A percentile compares a stretch with the other conserved stretches of the same genome.
These are phyloP conservation scores for Albatrellus sp. DNA, from an alignment of 1,284 basidiomycete genomes.

Conservation along the genomic window DNA sequence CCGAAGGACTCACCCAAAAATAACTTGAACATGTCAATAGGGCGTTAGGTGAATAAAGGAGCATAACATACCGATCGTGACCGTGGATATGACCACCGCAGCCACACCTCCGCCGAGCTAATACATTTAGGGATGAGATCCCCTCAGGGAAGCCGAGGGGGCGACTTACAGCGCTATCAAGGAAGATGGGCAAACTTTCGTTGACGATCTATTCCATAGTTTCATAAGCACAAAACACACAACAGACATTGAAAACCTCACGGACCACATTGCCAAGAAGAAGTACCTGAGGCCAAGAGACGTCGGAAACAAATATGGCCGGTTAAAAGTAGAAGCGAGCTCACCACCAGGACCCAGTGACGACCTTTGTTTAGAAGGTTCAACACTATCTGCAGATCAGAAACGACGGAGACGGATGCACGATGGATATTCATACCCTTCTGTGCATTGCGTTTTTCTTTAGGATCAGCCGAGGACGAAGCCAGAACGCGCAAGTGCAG, in stretches of 20 bases:
- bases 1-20: slow-evolving; percentile 58
- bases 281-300: slow-evolving; percentile 41
- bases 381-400: slow-evolving; percentile 44
- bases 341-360: slow-evolving; percentile 90
- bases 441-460: slow-evolving; percentile 57
- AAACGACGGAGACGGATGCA: not conserved
- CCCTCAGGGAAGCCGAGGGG: slow-evolving; percentile 5
- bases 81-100: slow-evolving; percentile 76
- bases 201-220: slow-evolving; percentile 57
- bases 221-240: slow-evolving; percentile 11
- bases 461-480: slow-evolving; percentile 62
- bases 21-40: slow-evolving; percentile 29
- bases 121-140: not conserved
- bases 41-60: not conserved
- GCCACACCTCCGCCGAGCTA: slow-evolving; percentile 76
- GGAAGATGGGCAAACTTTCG: slow-evolving; percentile 88
- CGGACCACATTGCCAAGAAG: slow-evolving; percentile 78
- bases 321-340: slow-evolving; percentile 16
- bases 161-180: slow-evolving; percentile 69
- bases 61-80: slow-evolving; percentile 55
- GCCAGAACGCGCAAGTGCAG: slow-evolving; percentile 82
- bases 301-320: slow-evolving; percentile 4
- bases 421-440: slow-evolving; percentile 34
- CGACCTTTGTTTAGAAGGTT: slow-evolving; percentile 70
- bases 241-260: slow-evolving; percentile 3